Conservation (phyloP, 2,329 filamentous ascomycete genomes). For the Fusarium sp. region DNA sequence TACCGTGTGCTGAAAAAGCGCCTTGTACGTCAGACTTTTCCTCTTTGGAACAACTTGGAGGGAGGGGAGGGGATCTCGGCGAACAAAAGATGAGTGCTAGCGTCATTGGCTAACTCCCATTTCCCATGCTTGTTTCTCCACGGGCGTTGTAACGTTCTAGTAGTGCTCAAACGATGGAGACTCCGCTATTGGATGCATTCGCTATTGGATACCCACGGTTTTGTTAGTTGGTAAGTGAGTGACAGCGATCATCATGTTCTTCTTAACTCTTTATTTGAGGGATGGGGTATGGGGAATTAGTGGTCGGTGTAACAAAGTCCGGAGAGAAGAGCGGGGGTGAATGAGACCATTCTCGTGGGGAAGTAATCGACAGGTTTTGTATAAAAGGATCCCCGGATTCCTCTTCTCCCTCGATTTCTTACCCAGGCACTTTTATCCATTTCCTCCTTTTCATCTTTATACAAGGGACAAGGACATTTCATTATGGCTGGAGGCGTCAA, state of each 20-base stretch:
- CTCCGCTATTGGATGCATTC: slow-evolving; percentile 28
- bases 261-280: not conserved
- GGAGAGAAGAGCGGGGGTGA: slow-evolving; percentile 15
- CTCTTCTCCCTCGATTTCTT: not conserved
- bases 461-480: not conserved
- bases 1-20: not conserved
- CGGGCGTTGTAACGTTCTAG: slow-evolving; percentile 22
- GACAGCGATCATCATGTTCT: not conserved
- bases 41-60: not conserved
- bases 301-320: slow-evolving; percentile 28
- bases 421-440: not conserved
- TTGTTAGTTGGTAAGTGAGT: not conserved
- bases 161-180: slow-evolving; percentile 12
- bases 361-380: not conserved
- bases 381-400: slow-evolving; percentile 14
- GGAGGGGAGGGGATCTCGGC: not conserved
- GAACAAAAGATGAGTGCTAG: slow-evolving; percentile 19
- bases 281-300: not conserved
- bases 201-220: slow-evolving; percentile 23
- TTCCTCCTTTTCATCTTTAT: not conserved
- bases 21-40: not conserved
- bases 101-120: not conserved
- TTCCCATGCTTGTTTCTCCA: slow-evolving; percentile 13
- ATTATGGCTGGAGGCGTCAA: slow-evolving; percentile 64
- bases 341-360: slow-evolving; percentile 14